phyloP scores from a whole-genome alignment of 176 grass and related monocot genomes.

The Metroxylon sagu region DNA sequence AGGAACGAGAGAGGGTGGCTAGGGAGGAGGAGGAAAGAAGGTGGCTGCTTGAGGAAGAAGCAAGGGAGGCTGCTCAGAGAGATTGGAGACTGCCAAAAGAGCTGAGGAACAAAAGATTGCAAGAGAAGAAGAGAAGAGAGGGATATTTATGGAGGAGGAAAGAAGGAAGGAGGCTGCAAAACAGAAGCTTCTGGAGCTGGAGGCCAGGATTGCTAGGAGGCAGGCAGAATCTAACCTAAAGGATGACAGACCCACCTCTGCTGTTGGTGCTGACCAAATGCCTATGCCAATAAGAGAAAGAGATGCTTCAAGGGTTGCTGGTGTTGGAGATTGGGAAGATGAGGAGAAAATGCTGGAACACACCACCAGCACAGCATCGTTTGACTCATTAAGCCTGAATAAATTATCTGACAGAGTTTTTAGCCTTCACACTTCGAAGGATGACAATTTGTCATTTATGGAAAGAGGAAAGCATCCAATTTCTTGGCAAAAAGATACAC shows the following conservation, averaged over 20 bases:
- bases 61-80: slow-evolving; percentile 54
- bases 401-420: slow-evolving; percentile 46
- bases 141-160: slow-evolving; percentile 63
- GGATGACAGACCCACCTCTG: slow-evolving; percentile 25
- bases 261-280: slow-evolving; percentile 28
- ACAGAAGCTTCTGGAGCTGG: slow-evolving; percentile 77
- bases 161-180: slow-evolving; percentile 78
- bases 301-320: slow-evolving; percentile 19
- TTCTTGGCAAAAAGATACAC: no score
- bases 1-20: slow-evolving; percentile 77
- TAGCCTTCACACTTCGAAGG: slow-evolving; percentile 33
- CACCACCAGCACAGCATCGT: slow-evolving; percentile 37
- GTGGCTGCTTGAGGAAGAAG: slow-evolving; percentile 71
- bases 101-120: slow-evolving; percentile 78
- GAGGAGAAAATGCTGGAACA: slow-evolving; percentile 39
- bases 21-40: no score
- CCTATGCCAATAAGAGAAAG: slow-evolving; percentile 28
- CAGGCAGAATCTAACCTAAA: slow-evolving; percentile 38
- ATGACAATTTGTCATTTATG: slow-evolving; percentile 33
- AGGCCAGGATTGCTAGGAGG: slow-evolving; percentile 73
- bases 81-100: slow-evolving; percentile 52
- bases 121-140: slow-evolving; percentile 79
- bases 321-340: slow-evolving; percentile 40
- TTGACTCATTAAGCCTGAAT: slow-evolving; percentile 43
- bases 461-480: slow-evolving; percentile 46